phyloP scores from a whole-genome alignment of 495 filamentous ascomycete genomes.

The Physcia stellaris region DNA sequence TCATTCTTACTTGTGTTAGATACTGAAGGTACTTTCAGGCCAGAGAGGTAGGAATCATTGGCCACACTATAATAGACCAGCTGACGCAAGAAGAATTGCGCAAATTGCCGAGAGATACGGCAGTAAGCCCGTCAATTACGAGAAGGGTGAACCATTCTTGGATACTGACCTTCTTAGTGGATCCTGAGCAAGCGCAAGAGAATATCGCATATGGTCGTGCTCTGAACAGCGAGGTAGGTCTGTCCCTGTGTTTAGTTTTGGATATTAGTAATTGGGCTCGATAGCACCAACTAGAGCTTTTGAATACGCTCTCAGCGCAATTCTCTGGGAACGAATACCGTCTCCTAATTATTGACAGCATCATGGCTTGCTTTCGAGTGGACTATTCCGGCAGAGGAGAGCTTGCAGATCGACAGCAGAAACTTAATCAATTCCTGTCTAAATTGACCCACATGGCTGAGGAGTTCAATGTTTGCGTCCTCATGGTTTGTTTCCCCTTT shows the following conservation, averaged over 20 bases:
- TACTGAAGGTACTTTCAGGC: constrained; percentile 68
- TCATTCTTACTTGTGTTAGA: constrained; percentile 26
- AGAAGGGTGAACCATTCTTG: not conserved
- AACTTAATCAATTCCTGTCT: constrained; percentile 56
- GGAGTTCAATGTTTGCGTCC: constrained; percentile 66
- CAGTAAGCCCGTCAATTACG: constrained; percentile 11
- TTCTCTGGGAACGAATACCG: constrained; percentile 59
- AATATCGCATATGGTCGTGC: constrained; percentile 64
- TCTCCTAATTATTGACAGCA: constrained; percentile 63
- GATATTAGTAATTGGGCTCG: not conserved
- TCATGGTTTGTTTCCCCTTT: constrained; percentile 40
- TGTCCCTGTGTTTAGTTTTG: not conserved
- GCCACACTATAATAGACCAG: not conserved
- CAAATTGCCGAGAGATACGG: constrained; percentile 70
- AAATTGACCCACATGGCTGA: constrained; percentile 63
- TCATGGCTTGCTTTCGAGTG: constrained; percentile 66
- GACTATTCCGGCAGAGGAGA: constrained; percentile 66
- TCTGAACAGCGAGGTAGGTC: constrained; percentile 47
- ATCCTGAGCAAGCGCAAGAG: constrained; percentile 51
- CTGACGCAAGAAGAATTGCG: constrained; percentile 29
- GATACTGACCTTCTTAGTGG: constrained; percentile 28
- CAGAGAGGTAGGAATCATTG: constrained; percentile 33
- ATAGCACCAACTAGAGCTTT: constrained; percentile 55
- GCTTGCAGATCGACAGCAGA: constrained; percentile 64
- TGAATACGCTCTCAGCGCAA: constrained; percentile 50